Conservation (phyloP, 805 yeast species). For the Ogataea allantospora region DNA sequence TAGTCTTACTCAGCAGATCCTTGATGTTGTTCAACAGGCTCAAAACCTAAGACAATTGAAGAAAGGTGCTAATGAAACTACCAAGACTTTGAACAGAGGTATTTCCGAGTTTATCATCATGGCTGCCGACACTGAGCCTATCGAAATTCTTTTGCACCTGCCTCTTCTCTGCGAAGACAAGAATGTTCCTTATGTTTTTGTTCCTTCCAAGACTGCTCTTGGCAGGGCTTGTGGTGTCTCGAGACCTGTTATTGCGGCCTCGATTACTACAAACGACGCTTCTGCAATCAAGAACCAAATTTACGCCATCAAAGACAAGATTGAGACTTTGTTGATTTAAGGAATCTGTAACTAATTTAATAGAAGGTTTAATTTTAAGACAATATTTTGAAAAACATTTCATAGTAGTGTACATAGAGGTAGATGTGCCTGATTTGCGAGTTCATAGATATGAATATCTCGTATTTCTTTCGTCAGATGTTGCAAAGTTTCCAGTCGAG, state of each 20-base stretch:
- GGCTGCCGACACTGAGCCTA: constrained; percentile 99
- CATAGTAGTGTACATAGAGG: constrained; percentile 4
- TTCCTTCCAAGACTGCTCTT: constrained; percentile 96
- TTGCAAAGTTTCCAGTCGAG: constrained; percentile 7
- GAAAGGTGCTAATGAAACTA: constrained; percentile 99
- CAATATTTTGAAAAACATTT: background rate
- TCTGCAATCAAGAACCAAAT: constrained; percentile 96
- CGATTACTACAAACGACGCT: constrained; percentile 97
- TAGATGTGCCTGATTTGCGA: background rate
- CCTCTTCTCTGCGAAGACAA: constrained; percentile 98
- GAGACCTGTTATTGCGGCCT: constrained; percentile 98
- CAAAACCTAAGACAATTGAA: constrained; percentile 97
- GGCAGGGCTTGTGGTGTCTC: constrained; percentile 99
- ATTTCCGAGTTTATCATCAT: constrained; percentile 97
- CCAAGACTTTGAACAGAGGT: constrained; percentile 99
- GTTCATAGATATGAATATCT: constrained; percentile 12
- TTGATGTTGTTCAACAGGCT: constrained; percentile 97
- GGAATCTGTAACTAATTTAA: constrained; percentile 1
- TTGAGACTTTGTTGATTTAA: constrained; percentile 93
- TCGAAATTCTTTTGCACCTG: constrained; percentile 94
- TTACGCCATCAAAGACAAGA: constrained; percentile 97
- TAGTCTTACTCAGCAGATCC: constrained; percentile 90
- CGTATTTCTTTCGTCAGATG: background rate
- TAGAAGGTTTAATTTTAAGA: background rate
- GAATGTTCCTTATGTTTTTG: constrained; percentile 98